These are phyloP conservation scores for Globisporangium carolinianum DNA, from an alignment of 352 stramenopile species.

Conservation along the genomic window DNA sequence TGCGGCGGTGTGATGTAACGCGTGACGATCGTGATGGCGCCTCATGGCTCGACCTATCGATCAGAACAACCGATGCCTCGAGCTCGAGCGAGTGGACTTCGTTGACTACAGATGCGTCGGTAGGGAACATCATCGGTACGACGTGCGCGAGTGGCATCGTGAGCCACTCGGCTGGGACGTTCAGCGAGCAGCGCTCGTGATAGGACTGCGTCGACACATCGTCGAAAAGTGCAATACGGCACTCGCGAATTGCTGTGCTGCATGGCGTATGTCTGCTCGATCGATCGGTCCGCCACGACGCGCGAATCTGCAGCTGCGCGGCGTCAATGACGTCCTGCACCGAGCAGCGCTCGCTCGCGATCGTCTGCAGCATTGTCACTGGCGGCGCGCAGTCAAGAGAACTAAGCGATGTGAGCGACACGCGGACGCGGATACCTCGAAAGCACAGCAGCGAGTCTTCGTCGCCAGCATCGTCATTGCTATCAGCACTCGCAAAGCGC, in stretches of 20 bases:
- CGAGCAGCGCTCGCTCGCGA: conserved; percentile 11
- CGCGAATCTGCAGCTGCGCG: conserved; percentile 4
- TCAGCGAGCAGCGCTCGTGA: neutral
- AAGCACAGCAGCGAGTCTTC: neutral
- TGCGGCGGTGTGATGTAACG: no score
- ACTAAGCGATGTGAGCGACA: neutral
- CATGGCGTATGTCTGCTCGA: no score
- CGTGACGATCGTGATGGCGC: no score
- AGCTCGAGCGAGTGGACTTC: conserved; percentile 1
- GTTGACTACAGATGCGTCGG: neutral
- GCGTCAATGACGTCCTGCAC: conserved; percentile 14
- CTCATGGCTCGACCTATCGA: no score
- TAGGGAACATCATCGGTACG: conserved; percentile 6
- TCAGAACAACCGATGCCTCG: neutral
- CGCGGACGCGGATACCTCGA: conserved; percentile 1
- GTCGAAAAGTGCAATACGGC: conserved; percentile 2
- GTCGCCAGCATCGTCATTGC: neutral
- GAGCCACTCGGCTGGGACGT: conserved; percentile 6
- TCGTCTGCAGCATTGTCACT: neutral
- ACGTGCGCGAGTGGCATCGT: conserved; percentile 5
- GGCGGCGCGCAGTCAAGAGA: neutral
- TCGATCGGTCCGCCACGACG: no score
- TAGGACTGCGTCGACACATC: neutral
- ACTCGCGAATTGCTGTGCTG: conserved; percentile 3
- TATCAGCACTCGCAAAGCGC: neutral